phyloP scores from a whole-genome alignment of 176 grass and related monocot genomes.

The Dactylis glomerata region DNA sequence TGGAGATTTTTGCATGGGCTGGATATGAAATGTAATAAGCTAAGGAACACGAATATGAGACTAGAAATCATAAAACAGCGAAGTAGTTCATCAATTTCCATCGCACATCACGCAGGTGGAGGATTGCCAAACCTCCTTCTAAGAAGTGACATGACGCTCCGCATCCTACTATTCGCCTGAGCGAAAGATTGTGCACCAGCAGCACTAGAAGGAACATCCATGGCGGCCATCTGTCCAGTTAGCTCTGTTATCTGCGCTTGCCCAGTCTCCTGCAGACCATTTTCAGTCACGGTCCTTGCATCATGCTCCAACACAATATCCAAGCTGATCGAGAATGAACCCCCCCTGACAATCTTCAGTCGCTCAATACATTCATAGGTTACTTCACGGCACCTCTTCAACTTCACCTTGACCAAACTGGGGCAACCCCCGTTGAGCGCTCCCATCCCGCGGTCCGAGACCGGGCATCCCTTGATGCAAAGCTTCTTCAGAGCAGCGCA shows the following conservation, averaged over 20 bases:
- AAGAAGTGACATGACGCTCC: conserved; percentile 42
- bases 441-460: conserved; percentile 82
- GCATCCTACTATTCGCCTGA: conserved; percentile 44
- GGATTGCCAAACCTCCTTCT: conserved; percentile 54
- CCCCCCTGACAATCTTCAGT: conserved; percentile 54
- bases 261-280: conserved; percentile 38
- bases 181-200: conserved; percentile 29
- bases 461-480: conserved; percentile 94
- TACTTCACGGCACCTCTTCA: conserved; percentile 87
- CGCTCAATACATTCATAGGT: conserved; percentile 57
- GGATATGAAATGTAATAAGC: conserved; percentile 27
- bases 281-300: conserved; percentile 39
- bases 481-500: conserved; percentile 86
- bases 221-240: conserved; percentile 35
- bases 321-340: conserved; percentile 48
- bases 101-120: conserved; percentile 34
- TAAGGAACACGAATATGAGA: conserved; percentile 32
- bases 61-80: conserved; percentile 29
- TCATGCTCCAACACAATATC: conserved; percentile 58
- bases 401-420: conserved; percentile 84
- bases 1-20: neutral
- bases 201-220: conserved; percentile 35
- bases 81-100: conserved; percentile 33
- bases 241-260: conserved; percentile 33
- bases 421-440: conserved; percentile 75